Base-by-base conservation (phyloP, 345 rosid genomes). In the Microcos paniculata region DNA sequence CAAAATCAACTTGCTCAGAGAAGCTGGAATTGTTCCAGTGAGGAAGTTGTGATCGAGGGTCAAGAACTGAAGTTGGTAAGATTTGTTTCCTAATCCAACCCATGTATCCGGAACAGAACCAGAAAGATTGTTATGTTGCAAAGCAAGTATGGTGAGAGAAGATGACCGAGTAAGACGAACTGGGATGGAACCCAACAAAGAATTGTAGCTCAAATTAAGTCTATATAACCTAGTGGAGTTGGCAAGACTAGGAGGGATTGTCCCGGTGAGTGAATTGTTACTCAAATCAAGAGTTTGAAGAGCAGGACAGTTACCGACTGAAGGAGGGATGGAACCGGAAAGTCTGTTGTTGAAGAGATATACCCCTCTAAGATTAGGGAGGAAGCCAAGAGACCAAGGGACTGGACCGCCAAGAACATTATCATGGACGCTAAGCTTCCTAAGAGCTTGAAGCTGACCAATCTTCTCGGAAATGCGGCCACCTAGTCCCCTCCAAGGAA, bases 341-440 rank as follows among this genome's bases (percentile, higher is more conserved):
- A 96, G 92, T 64, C 83, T 85, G 78, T 96, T 96, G 87, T 96
- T 96, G 88, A 96, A 96, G 69, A 96, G 93, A 80, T 91, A 82
- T 62, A 96, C 84, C 0, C 97, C 99, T 74, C 93, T 85, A 66
- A 96, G 94, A 78, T 85, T 74, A 18, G 80, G 85, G 57, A 96
- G 96, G 67, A 75, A 89, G n/a, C 96, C 96, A 6, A 96, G 89
- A 40, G 98, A 91, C 77, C 26, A 75, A 30, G 98, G 99, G 73
- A 96, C 78, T 0, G 84, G 57, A n/a, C 99, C 99, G 11, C 76
- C 78, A 4, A 93, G 79, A 70, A 81, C 76, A 82, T 96, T 96
- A 80, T 96, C 88, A 75, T 96, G 99, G 51, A 96, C 84, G 79
- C 96, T 91, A 77, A 96, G 86, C 83, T 85, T 90, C 70, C 97